Evolutionary conservation across 352 stramenopile species (phyloP), one percentile per base, ranked within the genome.

Genomic region (Phytophthora citricola): DNA sequence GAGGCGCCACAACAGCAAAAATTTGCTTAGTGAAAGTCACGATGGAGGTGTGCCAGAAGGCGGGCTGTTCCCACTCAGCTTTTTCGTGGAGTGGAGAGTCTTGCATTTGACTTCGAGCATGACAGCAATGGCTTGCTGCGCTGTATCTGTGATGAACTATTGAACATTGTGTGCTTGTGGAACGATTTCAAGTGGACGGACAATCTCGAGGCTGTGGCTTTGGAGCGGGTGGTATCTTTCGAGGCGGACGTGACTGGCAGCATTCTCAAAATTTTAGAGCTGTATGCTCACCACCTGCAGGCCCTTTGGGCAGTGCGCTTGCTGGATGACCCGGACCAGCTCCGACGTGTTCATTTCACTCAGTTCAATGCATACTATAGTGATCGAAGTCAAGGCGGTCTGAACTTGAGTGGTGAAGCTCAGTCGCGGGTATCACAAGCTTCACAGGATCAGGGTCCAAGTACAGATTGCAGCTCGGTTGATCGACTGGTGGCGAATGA

Each of bases 121-220:
- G 85, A 93, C 46, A 62, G 36, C 15, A 91, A 91, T 43, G 71
- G 78, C 2, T 47, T 79, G 20, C 68, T 93, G 20, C 81, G 82
- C 54, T 72, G 66, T n/a, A 81, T 91, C n/a, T 91, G 83, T 43
- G 85, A 93, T 50, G 82, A 93, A 49, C 60, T 93, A 20, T 55
- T 91, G 4, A 87, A 81, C 15, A 85, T 93, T 27, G 79, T 93
- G 24, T 91, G 79, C 43, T 45, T 90, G 17, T 93, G 85, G 85
- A 91, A 91, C 46, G 83, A 93, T 62, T 90, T 93, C 54, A 85
- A 90, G 38, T 91, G 83, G 82, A 78, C 76, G 1, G 79, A 91
- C 31, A 78, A 81, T 49, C 58, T 91, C 3, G 66, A 85, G 39
- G 59, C 51, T 8, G 44, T 89, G 22, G 66, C 74, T 8, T 49